Conservation (phyloP, 2,329 filamentous ascomycete species). For the Claviceps monticola region DNA sequence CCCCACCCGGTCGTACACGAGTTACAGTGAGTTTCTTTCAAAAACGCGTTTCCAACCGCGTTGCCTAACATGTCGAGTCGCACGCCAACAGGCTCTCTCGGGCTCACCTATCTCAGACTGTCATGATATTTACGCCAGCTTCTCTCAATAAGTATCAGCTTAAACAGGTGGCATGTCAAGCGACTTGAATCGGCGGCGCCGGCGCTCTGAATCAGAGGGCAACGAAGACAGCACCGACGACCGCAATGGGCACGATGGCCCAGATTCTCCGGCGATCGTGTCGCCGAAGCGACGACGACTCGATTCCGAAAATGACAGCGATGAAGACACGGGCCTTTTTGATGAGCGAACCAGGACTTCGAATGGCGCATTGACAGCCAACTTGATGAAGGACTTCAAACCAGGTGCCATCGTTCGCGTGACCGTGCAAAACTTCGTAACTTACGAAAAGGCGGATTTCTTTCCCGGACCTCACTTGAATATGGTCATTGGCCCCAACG, state of each 20-base stretch:
- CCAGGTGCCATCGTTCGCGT: conserved; percentile 84
- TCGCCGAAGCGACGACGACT: conserved; percentile 25
- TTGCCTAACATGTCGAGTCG: background rate
- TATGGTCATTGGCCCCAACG: conserved; percentile 98
- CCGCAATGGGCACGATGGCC: conserved; percentile 11
- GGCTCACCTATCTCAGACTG: background rate
- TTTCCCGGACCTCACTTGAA: conserved; percentile 84
- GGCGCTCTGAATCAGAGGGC: conserved; percentile 29
- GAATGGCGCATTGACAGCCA: conserved; percentile 6
- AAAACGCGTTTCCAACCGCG: too few relatives aligned
- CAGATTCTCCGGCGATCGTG: conserved; percentile 14
- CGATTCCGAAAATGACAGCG: conserved; percentile 11
- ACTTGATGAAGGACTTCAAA: conserved; percentile 31
- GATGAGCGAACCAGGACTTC: conserved; percentile 6
- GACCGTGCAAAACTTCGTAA: conserved; percentile 79
- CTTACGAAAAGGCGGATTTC: conserved; percentile 86
- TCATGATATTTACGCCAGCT: background rate
- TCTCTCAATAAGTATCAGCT: background rate
- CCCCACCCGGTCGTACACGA: too few relatives aligned
- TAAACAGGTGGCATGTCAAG: conserved; percentile 14
- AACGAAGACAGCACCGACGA: conserved; percentile 20
- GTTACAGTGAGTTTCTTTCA: too few relatives aligned
- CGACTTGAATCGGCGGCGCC: conserved; percentile 24
- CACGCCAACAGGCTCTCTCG: background rate
- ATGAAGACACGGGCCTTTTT: conserved; percentile 6